Percentiles rank a stretch among this genome's conserved stretches.
Evolutionary conservation across 2,329 filamentous ascomycete species (phyloP).

Genomic region (Chaetomium strumarium): DNA sequence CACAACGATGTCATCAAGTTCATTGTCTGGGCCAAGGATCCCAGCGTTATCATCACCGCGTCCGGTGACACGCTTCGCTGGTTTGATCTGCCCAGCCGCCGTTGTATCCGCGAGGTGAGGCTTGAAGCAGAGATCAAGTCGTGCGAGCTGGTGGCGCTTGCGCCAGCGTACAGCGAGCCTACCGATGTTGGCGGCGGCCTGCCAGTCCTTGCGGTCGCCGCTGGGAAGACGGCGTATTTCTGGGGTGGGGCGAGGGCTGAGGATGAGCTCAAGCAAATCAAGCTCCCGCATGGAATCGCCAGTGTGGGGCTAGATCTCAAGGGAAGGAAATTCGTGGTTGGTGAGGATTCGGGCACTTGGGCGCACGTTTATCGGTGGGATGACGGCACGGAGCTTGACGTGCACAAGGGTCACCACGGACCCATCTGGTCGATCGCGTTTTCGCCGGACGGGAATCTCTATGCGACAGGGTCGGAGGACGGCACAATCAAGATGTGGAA

Average conservation of each 20-base stretch:
- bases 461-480: slow-evolving; percentile 93
- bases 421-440: slow-evolving; percentile 96
- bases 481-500: slow-evolving; percentile 93
- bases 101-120: slow-evolving; percentile 67
- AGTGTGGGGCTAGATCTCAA: slow-evolving; percentile 83
- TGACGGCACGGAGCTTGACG: slow-evolving; percentile 74
- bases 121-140: slow-evolving; percentile 84
- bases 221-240: slow-evolving; percentile 92
- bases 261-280: slow-evolving; percentile 68
- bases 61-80: slow-evolving; percentile 89
- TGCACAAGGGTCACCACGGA: slow-evolving; percentile 94
- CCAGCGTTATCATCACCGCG: slow-evolving; percentile 84
- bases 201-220: slow-evolving; percentile 78
- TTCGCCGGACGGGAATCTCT: slow-evolving; percentile 91
- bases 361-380: slow-evolving; percentile 92
- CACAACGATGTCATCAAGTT: slow-evolving; percentile 91
- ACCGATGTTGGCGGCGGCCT: slow-evolving; percentile 61
- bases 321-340: slow-evolving; percentile 78
- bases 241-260: slow-evolving; percentile 72
- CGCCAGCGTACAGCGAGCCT: slow-evolving; percentile 51
- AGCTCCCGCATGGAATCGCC: slow-evolving; percentile 77
- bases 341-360: slow-evolving; percentile 90
- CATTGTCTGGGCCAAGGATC: slow-evolving; percentile 87
- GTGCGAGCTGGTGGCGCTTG: slow-evolving; percentile 76
- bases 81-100: slow-evolving; percentile 79